Conservation (phyloP, 1,284 basidiomycete genomes). For the Malassezia japonica region DNA sequence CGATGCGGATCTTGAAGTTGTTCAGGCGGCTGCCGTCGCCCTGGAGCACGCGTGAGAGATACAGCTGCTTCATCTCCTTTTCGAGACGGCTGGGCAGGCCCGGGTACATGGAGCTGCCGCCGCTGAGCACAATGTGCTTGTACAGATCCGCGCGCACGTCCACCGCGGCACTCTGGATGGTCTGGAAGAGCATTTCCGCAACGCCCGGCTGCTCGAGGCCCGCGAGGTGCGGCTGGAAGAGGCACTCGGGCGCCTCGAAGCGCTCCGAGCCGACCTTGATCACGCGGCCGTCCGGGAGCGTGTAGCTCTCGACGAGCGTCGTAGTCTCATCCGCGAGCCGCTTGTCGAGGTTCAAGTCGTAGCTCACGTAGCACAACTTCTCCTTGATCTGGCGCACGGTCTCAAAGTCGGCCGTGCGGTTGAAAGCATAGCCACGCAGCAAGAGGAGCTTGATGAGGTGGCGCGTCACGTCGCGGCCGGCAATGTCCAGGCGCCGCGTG, state of each 20-base stretch:
- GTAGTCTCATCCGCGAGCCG: conserved; percentile 92
- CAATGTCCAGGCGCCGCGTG: conserved; percentile 79
- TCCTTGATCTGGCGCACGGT: conserved; percentile 98
- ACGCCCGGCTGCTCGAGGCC: conserved; percentile 95
- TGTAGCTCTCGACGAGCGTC: conserved; percentile 88
- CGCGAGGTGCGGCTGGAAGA: conserved; percentile 98
- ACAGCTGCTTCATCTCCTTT: conserved; percentile 99
- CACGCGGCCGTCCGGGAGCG: conserved; percentile 88
- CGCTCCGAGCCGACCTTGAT: conserved; percentile 98
- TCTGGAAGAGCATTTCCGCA: conserved; percentile 93
- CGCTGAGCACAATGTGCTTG: conserved; percentile 95
- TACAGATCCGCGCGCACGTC: conserved; percentile 85
- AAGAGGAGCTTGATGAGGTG: conserved; percentile 96
- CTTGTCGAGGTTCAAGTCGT: conserved; percentile 90
- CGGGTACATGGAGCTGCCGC: conserved; percentile 91
- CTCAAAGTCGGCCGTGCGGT: conserved; percentile 97
- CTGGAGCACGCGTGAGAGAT: conserved; percentile 75
- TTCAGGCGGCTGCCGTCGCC: conserved; percentile 77
- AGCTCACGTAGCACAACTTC: conserved; percentile 86
- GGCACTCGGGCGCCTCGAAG: conserved; percentile 99
- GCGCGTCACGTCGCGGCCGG: conserved; percentile 92
- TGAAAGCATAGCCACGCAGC: conserved; percentile 98
- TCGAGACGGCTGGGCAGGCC: conserved; percentile 90
- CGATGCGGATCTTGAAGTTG: conserved; percentile 99
- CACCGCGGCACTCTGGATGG: conserved; percentile 82